Evolutionary conservation across 176 grass and related monocot genomes (phyloP).

Genomic region (Rhynchospora pubera): DNA sequence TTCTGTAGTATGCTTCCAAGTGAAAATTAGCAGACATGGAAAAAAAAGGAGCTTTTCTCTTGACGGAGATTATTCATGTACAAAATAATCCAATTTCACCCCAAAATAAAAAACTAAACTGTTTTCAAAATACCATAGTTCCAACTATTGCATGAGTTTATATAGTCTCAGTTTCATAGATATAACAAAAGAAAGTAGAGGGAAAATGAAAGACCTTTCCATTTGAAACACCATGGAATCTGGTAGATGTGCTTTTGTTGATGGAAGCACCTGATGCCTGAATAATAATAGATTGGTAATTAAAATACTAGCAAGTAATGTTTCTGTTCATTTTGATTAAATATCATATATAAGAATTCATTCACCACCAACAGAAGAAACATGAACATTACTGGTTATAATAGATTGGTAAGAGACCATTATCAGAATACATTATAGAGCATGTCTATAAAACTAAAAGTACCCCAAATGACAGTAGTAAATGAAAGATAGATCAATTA

Average conservation of each 20-base stretch:
- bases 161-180: neutral
- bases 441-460: neutral
- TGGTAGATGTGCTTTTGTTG: neutral
- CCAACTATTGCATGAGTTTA: neutral
- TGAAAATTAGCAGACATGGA: neutral
- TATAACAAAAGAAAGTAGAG: neutral
- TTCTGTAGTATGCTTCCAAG: neutral
- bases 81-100: neutral
- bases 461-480: neutral
- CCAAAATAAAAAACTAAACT: too few relatives aligned
- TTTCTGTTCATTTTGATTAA: neutral
- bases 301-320: neutral
- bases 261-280: slow-evolving; percentile 8
- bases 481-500: neutral
- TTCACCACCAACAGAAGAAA: neutral
- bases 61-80: neutral
- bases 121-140: neutral
- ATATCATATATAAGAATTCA: neutral
- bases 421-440: neutral
- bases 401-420: neutral
- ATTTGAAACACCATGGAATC: neutral
- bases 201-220: neutral
- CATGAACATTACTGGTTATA: too few relatives aligned
- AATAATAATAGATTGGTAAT: neutral
- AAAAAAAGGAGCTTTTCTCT: neutral